Percentiles rank a stretch among this genome's conserved stretches.
phyloP scores from a whole-genome alignment of 371 early-diverging fungal species.

The Apophysomyces elegans region DNA sequence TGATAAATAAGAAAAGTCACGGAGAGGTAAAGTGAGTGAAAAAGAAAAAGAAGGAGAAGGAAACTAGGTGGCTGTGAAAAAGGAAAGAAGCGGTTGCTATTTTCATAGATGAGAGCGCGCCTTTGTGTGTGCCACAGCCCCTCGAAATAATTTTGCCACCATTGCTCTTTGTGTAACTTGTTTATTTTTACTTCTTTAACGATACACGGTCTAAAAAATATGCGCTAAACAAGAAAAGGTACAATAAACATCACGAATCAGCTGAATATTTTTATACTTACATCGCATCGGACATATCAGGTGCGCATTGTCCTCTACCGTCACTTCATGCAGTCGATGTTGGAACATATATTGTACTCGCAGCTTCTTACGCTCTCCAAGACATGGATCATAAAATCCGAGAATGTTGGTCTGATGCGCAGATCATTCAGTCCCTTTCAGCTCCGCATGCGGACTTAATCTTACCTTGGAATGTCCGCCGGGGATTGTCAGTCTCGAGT shows the following conservation, averaged over 20 bases:
- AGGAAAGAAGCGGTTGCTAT: neutral
- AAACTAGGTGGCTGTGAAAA: neutral
- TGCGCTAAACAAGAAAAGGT: slow-evolving; percentile 26
- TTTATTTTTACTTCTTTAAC: slow-evolving; percentile 13
- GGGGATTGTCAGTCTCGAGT: slow-evolving; percentile 86
- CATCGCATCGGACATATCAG: slow-evolving; percentile 87
- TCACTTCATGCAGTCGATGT: slow-evolving; percentile 79
- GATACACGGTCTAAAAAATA: slow-evolving; percentile 23
- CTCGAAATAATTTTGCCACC: slow-evolving; percentile 7
- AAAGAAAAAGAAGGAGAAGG: slow-evolving; percentile 19
- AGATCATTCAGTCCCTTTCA: slow-evolving; percentile 15
- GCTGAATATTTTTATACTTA: slow-evolving; percentile 40
- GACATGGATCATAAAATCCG: slow-evolving; percentile 96
- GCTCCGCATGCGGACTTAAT: slow-evolving; percentile 1
- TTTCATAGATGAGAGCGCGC: neutral
- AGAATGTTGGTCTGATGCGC: slow-evolving; percentile 72
- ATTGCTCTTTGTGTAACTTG: slow-evolving; percentile 5
- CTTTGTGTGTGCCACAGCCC: slow-evolving; percentile 16
- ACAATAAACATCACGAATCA: slow-evolving; percentile 1
- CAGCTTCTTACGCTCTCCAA: slow-evolving; percentile 84
- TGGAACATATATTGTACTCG: slow-evolving; percentile 86
- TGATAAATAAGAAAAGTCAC: slow-evolving; percentile 9
- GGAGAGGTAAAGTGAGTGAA: slow-evolving; percentile 14
- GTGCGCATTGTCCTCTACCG: slow-evolving; percentile 78
- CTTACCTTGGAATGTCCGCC: slow-evolving; percentile 86